phyloP scores from a whole-genome alignment of 2,329 filamentous ascomycete genomes.

The Microsporum audouinii region DNA sequence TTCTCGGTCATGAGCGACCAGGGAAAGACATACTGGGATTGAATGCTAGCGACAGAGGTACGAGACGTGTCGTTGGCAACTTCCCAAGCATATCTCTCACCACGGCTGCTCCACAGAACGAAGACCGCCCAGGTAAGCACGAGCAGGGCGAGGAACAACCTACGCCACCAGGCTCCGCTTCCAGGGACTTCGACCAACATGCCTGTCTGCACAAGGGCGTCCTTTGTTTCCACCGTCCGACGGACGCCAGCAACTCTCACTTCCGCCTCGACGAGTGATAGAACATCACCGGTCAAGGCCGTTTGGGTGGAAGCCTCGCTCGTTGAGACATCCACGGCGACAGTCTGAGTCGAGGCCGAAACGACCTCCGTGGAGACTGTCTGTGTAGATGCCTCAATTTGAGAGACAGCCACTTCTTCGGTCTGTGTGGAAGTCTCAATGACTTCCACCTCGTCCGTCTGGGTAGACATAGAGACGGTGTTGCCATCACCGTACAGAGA shows the following conservation, averaged over 20 bases:
- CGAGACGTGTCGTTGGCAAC: slow-evolving; percentile 13
- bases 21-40: slow-evolving; percentile 4
- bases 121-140: slow-evolving; percentile 12
- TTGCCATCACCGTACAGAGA: slow-evolving; percentile 5
- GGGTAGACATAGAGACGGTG: slow-evolving; percentile 2
- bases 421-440: slow-evolving; percentile 9
- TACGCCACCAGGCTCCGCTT: slow-evolving; percentile 3
- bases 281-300: slow-evolving; percentile 4
- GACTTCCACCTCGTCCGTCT: slow-evolving; percentile 6
- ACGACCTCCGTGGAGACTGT: slow-evolving; percentile 5
- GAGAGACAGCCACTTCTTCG: background rate
- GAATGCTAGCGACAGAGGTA: background rate
- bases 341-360: slow-evolving; percentile 9
- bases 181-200: slow-evolving; percentile 5
- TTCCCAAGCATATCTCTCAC: slow-evolving; percentile 6
- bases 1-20: slow-evolving; percentile 9
- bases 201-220: slow-evolving; percentile 11
- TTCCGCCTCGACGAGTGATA: slow-evolving; percentile 5
- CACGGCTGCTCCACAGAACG: slow-evolving; percentile 5
- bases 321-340: background rate
- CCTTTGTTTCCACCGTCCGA: slow-evolving; percentile 6
- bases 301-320: slow-evolving; percentile 1
- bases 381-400: background rate
- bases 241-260: slow-evolving; percentile 3
- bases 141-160: slow-evolving; percentile 8